These are phyloP conservation scores for Geotrichum restrictum DNA, from an alignment of 1,139 yeast genomes.

Conservation along the genomic window DNA sequence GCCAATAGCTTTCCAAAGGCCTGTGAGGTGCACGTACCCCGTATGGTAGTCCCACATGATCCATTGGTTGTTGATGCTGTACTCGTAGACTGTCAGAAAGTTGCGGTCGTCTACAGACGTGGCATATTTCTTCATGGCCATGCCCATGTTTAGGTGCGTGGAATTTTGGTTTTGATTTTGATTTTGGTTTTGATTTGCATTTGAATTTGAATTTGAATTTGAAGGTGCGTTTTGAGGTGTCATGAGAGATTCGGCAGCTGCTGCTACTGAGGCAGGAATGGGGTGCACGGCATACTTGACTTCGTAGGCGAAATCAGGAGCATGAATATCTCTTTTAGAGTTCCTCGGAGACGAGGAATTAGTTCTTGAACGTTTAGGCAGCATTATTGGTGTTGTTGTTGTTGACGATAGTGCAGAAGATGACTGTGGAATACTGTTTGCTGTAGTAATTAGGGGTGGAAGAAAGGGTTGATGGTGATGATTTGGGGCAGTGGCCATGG, in stretches of 20 bases:
- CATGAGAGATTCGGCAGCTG: conserved; percentile 35
- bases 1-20: conserved; percentile 81
- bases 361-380: background rate
- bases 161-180: no score
- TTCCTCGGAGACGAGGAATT: background rate
- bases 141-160: conserved; percentile 32
- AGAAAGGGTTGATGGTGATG: background rate
- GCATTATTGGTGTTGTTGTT: background rate
- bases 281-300: conserved; percentile 32
- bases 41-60: conserved; percentile 86
- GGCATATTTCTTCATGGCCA: conserved; percentile 58
- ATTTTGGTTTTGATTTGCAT: no score
- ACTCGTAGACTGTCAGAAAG: conserved; percentile 63
- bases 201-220: no score
- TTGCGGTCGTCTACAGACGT: conserved; percentile 70
- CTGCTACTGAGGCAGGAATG: conserved; percentile 25
- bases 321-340: conserved; percentile 11
- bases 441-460: background rate
- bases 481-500: no score
- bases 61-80: conserved; percentile 58
- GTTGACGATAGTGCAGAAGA: background rate
- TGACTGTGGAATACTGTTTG: background rate
- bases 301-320: conserved; percentile 24
- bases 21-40: conserved; percentile 87
- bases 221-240: conserved; percentile 28